Evolutionary conservation across 1,284 basidiomycete genomes (phyloP).

Genomic region (Rhodofomes roseus): DNA sequence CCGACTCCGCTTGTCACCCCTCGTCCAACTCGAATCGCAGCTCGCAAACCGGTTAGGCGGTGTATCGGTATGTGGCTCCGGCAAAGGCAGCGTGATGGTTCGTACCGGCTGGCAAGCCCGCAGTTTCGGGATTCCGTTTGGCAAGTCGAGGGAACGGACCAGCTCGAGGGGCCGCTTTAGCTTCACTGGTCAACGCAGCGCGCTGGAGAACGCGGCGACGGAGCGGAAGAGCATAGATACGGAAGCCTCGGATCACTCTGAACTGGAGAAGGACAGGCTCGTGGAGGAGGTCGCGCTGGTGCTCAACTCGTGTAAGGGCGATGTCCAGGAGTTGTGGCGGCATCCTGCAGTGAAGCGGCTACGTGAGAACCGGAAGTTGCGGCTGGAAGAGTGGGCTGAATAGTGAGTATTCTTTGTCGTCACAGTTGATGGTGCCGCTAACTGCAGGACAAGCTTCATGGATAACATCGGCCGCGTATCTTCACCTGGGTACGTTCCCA

Average conservation of each 20-base stretch:
- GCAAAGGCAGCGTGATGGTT: slow-evolving; percentile 71
- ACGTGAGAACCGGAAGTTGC: slow-evolving; percentile 63
- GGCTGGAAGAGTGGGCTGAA: slow-evolving; percentile 80
- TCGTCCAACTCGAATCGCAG: slow-evolving; percentile 56
- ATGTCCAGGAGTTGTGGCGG: slow-evolving; percentile 66
- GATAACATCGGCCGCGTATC: slow-evolving; percentile 68
- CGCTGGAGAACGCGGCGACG: slow-evolving; percentile 14
- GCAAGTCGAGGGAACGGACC: slow-evolving; percentile 20
- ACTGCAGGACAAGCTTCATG: slow-evolving; percentile 53
- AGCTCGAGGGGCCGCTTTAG: slow-evolving; percentile 22
- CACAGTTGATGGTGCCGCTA: neutral
- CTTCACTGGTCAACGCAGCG: slow-evolving; percentile 21
- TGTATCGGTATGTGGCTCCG: slow-evolving; percentile 63
- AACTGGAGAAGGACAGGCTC: slow-evolving; percentile 45
- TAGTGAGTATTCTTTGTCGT: slow-evolving; percentile 50
- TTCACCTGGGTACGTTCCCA: slow-evolving; percentile 62
- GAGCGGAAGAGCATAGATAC: neutral
- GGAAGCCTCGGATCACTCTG: slow-evolving; percentile 15
- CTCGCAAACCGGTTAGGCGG: slow-evolving; percentile 72
- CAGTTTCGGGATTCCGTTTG: slow-evolving; percentile 40
- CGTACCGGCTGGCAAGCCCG: slow-evolving; percentile 74
- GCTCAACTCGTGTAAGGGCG: slow-evolving; percentile 52
- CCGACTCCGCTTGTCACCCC: slow-evolving; percentile 53
- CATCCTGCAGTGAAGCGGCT: slow-evolving; percentile 65
- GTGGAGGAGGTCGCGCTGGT: slow-evolving; percentile 58